phyloP scores from a whole-genome alignment of 2,329 filamentous ascomycete genomes.

The Neobulgaria alba region DNA sequence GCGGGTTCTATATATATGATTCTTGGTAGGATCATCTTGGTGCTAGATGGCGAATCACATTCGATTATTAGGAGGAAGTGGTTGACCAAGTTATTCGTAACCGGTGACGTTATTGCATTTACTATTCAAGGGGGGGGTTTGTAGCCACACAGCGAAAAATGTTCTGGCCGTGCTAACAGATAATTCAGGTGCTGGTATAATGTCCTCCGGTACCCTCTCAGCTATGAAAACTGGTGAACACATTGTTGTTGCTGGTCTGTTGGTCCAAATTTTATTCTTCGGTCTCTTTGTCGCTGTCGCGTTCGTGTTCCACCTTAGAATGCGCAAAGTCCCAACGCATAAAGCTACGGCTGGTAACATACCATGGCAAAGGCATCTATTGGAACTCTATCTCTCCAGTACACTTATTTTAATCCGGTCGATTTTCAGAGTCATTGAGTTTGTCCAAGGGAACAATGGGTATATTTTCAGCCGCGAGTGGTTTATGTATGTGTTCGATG shows the following conservation, averaged over 20 bases:
- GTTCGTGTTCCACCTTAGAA: constrained; percentile 34
- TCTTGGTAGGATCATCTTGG: constrained; percentile 30
- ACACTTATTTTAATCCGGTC: constrained; percentile 36
- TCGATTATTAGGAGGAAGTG: constrained; percentile 27
- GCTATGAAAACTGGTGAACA: constrained; percentile 29
- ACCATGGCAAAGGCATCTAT: constrained; percentile 30
- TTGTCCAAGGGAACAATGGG: constrained; percentile 32
- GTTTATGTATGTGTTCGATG: constrained; percentile 38
- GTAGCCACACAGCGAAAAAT: constrained; percentile 10
- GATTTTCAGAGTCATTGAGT: constrained; percentile 38
- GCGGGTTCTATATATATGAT: constrained; percentile 33
- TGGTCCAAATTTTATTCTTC: constrained; percentile 42
- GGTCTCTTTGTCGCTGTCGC: constrained; percentile 37
- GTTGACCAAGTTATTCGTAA: constrained; percentile 35
- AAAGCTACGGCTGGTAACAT: neutral
- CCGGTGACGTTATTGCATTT: constrained; percentile 34
- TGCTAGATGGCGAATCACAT: constrained; percentile 28
- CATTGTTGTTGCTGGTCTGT: constrained; percentile 38
- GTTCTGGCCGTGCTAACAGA: too few relatives aligned
- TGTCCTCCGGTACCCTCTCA: too few relatives aligned
- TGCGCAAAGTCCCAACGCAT: constrained; percentile 26
- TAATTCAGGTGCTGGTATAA: too few relatives aligned
- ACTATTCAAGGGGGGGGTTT: constrained; percentile 22
- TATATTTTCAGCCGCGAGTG: constrained; percentile 30
- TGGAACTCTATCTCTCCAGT: constrained; percentile 32